Evolutionary conservation across 1,139 yeast species (phyloP).

Genomic region (Scheffersomyces parashehatae): DNA sequence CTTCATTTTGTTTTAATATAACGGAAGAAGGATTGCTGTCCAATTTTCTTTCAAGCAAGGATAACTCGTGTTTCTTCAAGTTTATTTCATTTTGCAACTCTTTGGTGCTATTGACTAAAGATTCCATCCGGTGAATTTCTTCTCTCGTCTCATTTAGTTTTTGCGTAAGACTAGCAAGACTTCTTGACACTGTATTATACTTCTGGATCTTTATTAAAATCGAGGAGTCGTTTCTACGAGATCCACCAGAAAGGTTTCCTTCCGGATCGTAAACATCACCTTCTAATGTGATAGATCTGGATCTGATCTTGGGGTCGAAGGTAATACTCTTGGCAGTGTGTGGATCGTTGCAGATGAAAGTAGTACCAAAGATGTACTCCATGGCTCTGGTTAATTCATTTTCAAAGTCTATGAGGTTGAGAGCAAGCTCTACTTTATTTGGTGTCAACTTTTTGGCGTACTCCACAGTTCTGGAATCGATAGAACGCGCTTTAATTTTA

Average conservation of each 20-base stretch:
- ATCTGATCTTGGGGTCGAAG: conserved; percentile 75
- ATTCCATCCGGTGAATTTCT: conserved; percentile 47
- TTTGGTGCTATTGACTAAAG: conserved; percentile 52
- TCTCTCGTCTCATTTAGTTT: conserved; percentile 43
- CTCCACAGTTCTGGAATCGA: conserved; percentile 44
- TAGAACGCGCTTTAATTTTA: conserved; percentile 64
- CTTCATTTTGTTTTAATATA: conserved; percentile 51
- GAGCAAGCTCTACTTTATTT: conserved; percentile 82
- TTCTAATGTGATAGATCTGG: conserved; percentile 87
- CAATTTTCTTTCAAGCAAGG: conserved; percentile 59
- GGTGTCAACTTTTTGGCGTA: conserved; percentile 76
- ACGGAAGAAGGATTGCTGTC: conserved; percentile 62
- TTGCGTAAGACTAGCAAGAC: conserved; percentile 36
- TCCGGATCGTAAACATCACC: conserved; percentile 97
- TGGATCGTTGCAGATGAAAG: conserved; percentile 83
- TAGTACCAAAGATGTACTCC: conserved; percentile 88
- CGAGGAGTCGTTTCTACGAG: conserved; percentile 61
- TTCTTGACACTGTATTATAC: conserved; percentile 52
- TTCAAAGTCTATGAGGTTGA: conserved; percentile 76
- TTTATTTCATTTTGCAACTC: conserved; percentile 65
- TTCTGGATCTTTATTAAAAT: conserved; percentile 67
- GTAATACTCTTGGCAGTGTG: conserved; percentile 87
- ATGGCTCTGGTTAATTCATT: conserved; percentile 74
- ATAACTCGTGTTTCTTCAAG: conserved; percentile 67
- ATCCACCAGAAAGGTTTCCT: conserved; percentile 96